A percentile compares a stretch with the other conserved stretches of the same genome.
These are phyloP conservation scores for Carex kokanica DNA, from an alignment of 176 grass and related monocot species.

Conservation along the genomic window DNA sequence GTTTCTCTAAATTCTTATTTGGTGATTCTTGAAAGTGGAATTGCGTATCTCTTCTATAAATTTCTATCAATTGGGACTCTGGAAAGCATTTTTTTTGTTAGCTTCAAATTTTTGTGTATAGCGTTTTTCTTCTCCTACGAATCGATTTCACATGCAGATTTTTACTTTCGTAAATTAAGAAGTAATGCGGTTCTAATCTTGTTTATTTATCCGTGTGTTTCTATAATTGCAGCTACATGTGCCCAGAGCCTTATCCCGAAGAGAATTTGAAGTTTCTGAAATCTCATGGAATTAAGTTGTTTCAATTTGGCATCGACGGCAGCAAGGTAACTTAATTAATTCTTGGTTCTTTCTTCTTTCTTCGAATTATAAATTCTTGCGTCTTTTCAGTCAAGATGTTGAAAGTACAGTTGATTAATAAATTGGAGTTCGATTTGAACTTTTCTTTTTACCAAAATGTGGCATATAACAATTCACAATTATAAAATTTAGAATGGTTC, in stretches of 20 bases:
- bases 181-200: constrained; percentile 17
- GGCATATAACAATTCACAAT: not conserved
- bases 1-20: not conserved
- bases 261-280: constrained; percentile 42
- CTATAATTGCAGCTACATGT: constrained; percentile 38
- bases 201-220: not conserved
- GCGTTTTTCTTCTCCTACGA: not conserved
- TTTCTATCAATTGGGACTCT: not conserved
- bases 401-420: not conserved
- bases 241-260: constrained; percentile 51
- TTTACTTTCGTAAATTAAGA: not conserved
- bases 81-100: constrained; percentile 4
- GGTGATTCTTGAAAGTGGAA: not conserved
- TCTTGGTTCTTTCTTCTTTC: not conserved
- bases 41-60: not conserved
- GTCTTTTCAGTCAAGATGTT: not conserved
- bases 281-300: constrained; percentile 42
- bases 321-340: constrained; percentile 39
- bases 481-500: not conserved
- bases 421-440: not conserved
- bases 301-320: constrained; percentile 65
- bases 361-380: not conserved
- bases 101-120: not conserved
- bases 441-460: not conserved
- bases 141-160: not conserved